Conservation (phyloP, 2,329 filamentous ascomycete genomes). For the Dothideomycetes sp. region DNA sequence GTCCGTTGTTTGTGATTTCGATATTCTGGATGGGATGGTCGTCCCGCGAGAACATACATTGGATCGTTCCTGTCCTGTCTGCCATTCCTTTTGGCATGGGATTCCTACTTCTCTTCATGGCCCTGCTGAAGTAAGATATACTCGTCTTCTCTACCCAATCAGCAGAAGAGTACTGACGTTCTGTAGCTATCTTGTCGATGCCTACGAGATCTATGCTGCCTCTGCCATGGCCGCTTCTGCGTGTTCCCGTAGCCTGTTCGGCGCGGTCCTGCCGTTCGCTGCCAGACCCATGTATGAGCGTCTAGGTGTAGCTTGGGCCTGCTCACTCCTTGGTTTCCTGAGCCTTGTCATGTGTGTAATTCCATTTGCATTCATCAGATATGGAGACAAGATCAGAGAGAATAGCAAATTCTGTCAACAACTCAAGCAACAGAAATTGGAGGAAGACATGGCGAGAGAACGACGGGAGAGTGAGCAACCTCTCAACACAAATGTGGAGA, state of each 20-base stretch:
- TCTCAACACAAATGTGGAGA: conserved; percentile 1
- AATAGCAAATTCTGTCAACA: conserved; percentile 55
- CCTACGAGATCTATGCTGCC: conserved; percentile 66
- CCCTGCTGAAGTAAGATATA: conserved; percentile 39
- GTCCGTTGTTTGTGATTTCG: conserved; percentile 45
- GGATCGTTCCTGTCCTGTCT: conserved; percentile 35
- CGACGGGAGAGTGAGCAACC: conserved; percentile 10
- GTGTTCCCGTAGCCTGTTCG: conserved; percentile 69
- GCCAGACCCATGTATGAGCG: conserved; percentile 52
- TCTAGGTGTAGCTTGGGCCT: conserved; percentile 61
- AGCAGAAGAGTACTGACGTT: conserved; percentile 27
- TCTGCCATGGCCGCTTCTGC: conserved; percentile 76
- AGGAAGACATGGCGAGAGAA: conserved; percentile 17
- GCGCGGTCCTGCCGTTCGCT: conserved; percentile 47
- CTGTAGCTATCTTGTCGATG: conserved; percentile 46
- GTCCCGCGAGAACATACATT: conserved; percentile 29
- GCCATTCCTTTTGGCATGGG: conserved; percentile 38
- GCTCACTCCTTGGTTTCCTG: conserved; percentile 41
- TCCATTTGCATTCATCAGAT: conserved; percentile 50
- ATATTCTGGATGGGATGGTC: conserved; percentile 39
- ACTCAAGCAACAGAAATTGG: conserved; percentile 41
- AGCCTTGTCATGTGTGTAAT: conserved; percentile 44
- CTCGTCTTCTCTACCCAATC: conserved; percentile 33
- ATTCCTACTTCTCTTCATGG: conserved; percentile 42
- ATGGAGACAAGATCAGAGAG: conserved; percentile 45